Conservation (phyloP, 176 grass and related monocot species). For the Luzula sylvatica region DNA sequence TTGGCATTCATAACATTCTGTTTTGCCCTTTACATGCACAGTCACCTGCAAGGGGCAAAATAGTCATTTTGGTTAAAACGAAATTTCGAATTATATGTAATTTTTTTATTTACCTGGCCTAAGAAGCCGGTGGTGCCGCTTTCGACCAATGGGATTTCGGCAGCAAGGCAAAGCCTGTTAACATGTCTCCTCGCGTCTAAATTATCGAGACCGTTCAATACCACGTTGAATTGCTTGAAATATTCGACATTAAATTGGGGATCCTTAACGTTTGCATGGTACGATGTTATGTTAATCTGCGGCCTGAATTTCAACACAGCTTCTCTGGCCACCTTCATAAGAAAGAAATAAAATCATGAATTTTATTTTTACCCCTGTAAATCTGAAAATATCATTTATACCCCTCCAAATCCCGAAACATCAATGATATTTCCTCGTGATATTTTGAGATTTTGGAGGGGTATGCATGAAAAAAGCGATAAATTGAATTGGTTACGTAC, state of each 20-base stretch:
- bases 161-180: conserved; percentile 95
- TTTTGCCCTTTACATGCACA: conserved; percentile 94
- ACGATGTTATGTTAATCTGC: conserved; percentile 67
- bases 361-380: too few relatives aligned
- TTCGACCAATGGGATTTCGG: conserved; percentile 93
- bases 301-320: conserved; percentile 81
- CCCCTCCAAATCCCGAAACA: too few relatives aligned
- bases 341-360: conserved; percentile 10
- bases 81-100: not conserved
- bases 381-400: too few relatives aligned
- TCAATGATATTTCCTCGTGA: too few relatives aligned
- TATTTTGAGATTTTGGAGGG: too few relatives aligned
- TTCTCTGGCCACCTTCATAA: conserved; percentile 66
- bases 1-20: conserved; percentile 97
- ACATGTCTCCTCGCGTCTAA: conserved; percentile 96
- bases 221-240: conserved; percentile 95
- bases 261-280: conserved; percentile 94
- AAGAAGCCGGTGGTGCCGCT: conserved; percentile 97
- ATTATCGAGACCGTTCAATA: conserved; percentile 97
- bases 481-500: conserved; percentile 30
- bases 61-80: not conserved
- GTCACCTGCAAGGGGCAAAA: conserved; percentile 54
- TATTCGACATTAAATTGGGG: conserved; percentile 74
- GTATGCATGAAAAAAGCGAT: not conserved
- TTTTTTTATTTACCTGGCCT: conserved; percentile 58